Conservation (phyloP, 2,329 filamentous ascomycete species). For the Alternaria postmessia region DNA sequence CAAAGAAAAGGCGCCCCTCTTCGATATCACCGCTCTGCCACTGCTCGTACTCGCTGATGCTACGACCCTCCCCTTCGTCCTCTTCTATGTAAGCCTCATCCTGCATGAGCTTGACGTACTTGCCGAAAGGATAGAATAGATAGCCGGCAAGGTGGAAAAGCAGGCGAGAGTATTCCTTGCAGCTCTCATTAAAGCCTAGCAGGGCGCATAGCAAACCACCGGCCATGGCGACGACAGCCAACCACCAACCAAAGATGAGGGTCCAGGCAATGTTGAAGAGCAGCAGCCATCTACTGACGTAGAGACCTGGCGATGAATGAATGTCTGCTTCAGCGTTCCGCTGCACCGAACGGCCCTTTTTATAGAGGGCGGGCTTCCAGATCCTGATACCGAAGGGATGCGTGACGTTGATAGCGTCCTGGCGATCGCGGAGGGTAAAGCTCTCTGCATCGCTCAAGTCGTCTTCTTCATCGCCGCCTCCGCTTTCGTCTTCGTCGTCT, state of each 20-base stretch:
- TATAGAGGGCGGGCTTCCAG: conserved; percentile 98
- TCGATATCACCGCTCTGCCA: conserved; percentile 98
- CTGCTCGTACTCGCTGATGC: conserved; percentile 98
- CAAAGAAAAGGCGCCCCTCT: conserved; percentile 95
- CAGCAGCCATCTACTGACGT: conserved; percentile 83
- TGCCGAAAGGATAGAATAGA: conserved; percentile 94
- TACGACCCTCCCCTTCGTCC: conserved; percentile 93
- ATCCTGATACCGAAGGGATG: conserved; percentile 98
- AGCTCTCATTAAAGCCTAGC: conserved; percentile 79
- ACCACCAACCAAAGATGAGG: conserved; percentile 94
- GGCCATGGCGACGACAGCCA: conserved; percentile 76
- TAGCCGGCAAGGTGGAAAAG: conserved; percentile 86
- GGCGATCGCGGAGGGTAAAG: conserved; percentile 95
- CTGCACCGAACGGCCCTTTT: conserved; percentile 95
- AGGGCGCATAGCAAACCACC: conserved; percentile 81
- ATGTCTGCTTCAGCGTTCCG: conserved; percentile 97
- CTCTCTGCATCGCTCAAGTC: conserved; percentile 92
- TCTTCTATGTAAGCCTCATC: conserved; percentile 95
- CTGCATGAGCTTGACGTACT: conserved; percentile 90
- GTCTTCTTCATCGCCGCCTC: conserved; percentile 69
- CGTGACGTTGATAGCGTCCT: conserved; percentile 97
- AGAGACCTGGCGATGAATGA: conserved; percentile 89
- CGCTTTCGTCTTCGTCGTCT: conserved; percentile 49
- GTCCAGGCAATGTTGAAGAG: conserved; percentile 94
- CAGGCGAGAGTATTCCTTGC: conserved; percentile 83